phyloP scores from a whole-genome alignment of 768 basidiomycete genomes.

The Tulasnella sp. region DNA sequence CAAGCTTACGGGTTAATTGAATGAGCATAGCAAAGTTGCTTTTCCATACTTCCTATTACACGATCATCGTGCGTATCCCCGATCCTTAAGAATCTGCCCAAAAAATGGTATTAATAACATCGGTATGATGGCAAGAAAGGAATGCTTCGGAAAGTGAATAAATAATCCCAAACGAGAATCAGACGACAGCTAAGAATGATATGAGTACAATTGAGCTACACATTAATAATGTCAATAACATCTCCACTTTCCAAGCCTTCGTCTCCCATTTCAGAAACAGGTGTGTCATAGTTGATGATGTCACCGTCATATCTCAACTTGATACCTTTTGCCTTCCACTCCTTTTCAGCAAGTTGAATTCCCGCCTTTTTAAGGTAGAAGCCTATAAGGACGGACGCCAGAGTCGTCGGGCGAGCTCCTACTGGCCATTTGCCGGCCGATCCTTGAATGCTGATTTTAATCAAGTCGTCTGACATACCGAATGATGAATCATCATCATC shows the following conservation, averaged over 20 bases:
- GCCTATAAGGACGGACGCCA: not conserved
- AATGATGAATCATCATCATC: not conserved
- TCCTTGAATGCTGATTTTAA: not conserved
- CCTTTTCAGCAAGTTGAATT: not conserved
- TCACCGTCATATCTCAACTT: conserved; percentile 4
- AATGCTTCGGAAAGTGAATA: not conserved
- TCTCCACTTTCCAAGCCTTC: conserved; percentile 7
- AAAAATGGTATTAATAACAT: too few species aligned
- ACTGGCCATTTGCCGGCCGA: not conserved
- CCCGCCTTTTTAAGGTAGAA: not conserved
- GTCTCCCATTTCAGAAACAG: conserved; percentile 3
- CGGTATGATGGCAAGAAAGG: too few species aligned
- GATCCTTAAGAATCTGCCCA: too few species aligned
- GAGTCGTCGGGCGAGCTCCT: conserved; percentile 2
- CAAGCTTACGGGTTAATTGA: not conserved
- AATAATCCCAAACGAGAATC: too few species aligned
- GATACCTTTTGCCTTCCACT: not conserved
- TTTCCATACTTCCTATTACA: too few species aligned
- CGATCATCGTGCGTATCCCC: too few species aligned
- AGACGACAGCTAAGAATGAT: too few species aligned
- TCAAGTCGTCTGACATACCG: not conserved
- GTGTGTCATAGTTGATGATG: not conserved
- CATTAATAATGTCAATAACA: not conserved
- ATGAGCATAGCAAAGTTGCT: not conserved
- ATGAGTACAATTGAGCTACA: too few species aligned